A percentile compares a stretch with the other conserved stretches of the same genome.
Evolutionary conservation across 2,329 filamentous ascomycete species (phyloP).

Genomic region (Tolypocladium ophioglossoides): DNA sequence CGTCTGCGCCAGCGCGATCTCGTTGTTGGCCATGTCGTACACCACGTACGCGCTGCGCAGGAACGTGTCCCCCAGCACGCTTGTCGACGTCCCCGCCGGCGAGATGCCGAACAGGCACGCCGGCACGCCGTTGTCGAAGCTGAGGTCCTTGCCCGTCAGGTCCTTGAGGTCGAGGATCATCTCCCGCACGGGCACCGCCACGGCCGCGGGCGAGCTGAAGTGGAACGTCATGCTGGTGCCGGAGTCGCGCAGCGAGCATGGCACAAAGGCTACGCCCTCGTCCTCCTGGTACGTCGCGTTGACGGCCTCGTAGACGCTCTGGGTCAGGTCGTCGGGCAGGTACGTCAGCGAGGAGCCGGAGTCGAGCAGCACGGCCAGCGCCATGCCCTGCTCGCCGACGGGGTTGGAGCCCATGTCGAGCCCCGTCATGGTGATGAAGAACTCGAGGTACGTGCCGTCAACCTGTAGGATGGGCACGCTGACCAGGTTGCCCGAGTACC

Average conservation of each 20-base stretch:
- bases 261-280: conserved; percentile 48
- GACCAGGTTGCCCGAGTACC: conserved; percentile 51
- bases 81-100: conserved; percentile 42
- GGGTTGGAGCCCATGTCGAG: conserved; percentile 33
- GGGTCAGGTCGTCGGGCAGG: conserved; percentile 45
- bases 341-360: conserved; percentile 59
- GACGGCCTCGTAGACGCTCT: conserved; percentile 46
- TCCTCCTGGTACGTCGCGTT: conserved; percentile 45
- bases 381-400: conserved; percentile 32
- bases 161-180: conserved; percentile 44
- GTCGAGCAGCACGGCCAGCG: conserved; percentile 58
- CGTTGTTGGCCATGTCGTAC: conserved; percentile 61
- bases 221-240: conserved; percentile 34
- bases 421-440: conserved; percentile 58
- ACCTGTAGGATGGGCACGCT: conserved; percentile 56
- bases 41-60: conserved; percentile 66
- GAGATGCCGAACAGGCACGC: conserved; percentile 61
- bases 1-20: conserved; percentile 60
- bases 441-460: conserved; percentile 44
- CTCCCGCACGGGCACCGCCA: conserved; percentile 47
- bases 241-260: conserved; percentile 39
- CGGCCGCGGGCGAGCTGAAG: conserved; percentile 39
- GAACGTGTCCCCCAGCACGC: conserved; percentile 65
- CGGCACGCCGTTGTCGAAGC: conserved; percentile 39
- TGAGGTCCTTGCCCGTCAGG: conserved; percentile 33